These are phyloP conservation scores for Rhipidocladum racemiflorum DNA, from an alignment of 176 grass and related monocot genomes.

Conservation along the genomic window DNA sequence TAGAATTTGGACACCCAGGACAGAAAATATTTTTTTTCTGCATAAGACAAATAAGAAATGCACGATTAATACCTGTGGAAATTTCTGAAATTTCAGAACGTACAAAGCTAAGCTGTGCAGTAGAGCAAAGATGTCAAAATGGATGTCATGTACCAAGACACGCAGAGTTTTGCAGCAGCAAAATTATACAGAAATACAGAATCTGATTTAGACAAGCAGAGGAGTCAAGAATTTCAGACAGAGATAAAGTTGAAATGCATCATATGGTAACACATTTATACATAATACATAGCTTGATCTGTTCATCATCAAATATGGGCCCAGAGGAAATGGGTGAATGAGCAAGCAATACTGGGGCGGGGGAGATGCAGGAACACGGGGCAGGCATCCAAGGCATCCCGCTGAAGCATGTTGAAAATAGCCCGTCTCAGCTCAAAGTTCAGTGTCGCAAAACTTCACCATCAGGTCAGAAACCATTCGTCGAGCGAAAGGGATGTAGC, in stretches of 20 bases:
- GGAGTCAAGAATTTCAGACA: not conserved
- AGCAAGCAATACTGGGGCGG: not conserved
- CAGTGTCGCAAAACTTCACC: slow-evolving; percentile 77
- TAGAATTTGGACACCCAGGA: not conserved
- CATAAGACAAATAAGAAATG: not conserved
- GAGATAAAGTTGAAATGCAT: not conserved
- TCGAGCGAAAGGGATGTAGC: slow-evolving; percentile 84
- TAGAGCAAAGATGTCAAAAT: not conserved
- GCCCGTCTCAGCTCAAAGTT: slow-evolving; percentile 33
- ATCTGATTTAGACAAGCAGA: not conserved
- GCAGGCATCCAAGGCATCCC: not conserved
- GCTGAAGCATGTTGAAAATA: not conserved
- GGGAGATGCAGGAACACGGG: not conserved
- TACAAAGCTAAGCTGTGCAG: not conserved
- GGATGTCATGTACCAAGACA: not conserved
- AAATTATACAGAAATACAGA: not conserved
- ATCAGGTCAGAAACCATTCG: slow-evolving; percentile 70
- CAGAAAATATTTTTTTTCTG: not conserved
- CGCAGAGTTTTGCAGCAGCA: not conserved
- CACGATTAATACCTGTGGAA: not conserved
- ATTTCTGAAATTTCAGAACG: not conserved
- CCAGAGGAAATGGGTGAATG: not conserved
- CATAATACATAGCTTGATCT: not conserved
- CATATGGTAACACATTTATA: slow-evolving; percentile 13
- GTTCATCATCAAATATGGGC: not conserved